Percentiles rank a stretch among this genome's conserved stretches.
Evolutionary conservation across 2,329 filamentous ascomycete species (phyloP).

Genomic region (Aspergillus latus): DNA sequence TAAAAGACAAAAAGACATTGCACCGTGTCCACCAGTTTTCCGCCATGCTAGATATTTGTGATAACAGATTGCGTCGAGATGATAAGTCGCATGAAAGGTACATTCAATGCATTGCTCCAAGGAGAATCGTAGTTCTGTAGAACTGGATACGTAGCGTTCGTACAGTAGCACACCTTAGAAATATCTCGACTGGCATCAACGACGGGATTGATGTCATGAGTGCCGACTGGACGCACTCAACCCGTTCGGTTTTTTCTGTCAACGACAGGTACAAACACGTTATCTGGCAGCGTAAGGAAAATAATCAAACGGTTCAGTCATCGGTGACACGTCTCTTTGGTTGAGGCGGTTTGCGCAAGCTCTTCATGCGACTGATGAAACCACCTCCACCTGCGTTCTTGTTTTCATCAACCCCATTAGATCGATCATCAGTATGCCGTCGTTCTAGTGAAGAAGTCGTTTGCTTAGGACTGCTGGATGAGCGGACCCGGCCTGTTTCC

Average conservation of each 20-base stretch:
- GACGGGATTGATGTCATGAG: not conserved
- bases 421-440: slow-evolving; percentile 60
- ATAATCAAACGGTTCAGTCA: slow-evolving; percentile 22
- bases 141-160: not conserved
- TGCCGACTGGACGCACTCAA: not conserved
- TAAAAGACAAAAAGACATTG: not conserved
- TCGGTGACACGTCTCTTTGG: slow-evolving; percentile 42
- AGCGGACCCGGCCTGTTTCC: slow-evolving; percentile 40
- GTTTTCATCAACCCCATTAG: slow-evolving; percentile 38
- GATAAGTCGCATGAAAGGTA: not conserved
- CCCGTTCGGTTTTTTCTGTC: not conserved
- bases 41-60: not conserved
- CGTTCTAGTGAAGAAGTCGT: slow-evolving; percentile 56
- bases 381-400: slow-evolving; percentile 54
- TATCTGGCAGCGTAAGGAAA: not conserved
- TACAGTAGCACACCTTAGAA: not conserved
- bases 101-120: not conserved
- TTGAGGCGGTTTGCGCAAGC: slow-evolving; percentile 60
- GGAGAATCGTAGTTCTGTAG: not conserved
- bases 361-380: slow-evolving; percentile 77
- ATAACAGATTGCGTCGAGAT: not conserved
- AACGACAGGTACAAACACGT: not conserved
- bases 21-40: not conserved
- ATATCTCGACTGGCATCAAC: not conserved
- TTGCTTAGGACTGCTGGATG: slow-evolving; percentile 61